These are phyloP conservation scores for Globisporangium mamillatum DNA, from an alignment of 352 stramenopile species.

Conservation along the genomic window DNA sequence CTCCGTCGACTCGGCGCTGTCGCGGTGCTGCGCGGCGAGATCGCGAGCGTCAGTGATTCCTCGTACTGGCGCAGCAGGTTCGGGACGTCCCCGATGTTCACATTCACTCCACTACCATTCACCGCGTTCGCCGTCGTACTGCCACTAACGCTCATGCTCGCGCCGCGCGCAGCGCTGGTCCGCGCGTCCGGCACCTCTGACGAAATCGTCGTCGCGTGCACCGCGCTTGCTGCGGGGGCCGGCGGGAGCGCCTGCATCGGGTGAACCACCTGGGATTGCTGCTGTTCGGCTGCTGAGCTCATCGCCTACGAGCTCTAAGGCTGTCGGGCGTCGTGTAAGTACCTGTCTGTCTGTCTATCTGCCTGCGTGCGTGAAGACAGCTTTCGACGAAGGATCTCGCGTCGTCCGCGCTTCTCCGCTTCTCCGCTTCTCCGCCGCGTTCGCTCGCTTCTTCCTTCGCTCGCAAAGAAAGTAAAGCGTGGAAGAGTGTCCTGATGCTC, in stretches of 20 bases:
- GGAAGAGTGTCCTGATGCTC: no score
- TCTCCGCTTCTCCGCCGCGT: background rate
- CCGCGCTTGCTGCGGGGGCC: background rate
- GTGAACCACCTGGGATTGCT: conserved; percentile 14
- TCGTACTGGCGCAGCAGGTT: conserved; percentile 51
- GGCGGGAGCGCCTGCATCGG: conserved; percentile 12
- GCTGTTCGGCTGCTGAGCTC: conserved; percentile 15
- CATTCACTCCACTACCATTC: background rate
- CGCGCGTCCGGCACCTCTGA: conserved; percentile 5
- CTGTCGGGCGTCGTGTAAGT: background rate
- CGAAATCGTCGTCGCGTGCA: conserved; percentile 3
- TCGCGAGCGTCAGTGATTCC: conserved; percentile 37
- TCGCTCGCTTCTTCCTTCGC: background rate
- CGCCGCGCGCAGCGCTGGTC: conserved; percentile 3
- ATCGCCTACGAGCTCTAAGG: background rate
- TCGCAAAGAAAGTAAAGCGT: no score
- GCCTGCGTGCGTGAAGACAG: background rate
- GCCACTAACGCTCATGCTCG: conserved; percentile 7
- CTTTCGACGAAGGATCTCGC: background rate
- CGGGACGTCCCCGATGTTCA: conserved; percentile 7
- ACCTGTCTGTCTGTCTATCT: background rate
- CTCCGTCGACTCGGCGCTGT: conserved; percentile 1
- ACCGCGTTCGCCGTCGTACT: background rate
- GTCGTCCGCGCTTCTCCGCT: background rate
- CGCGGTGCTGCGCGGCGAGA: conserved; percentile 21